Evolutionary conservation across 2,329 filamentous ascomycete species (phyloP).

Genomic region (Trichocomaceae sp.): DNA sequence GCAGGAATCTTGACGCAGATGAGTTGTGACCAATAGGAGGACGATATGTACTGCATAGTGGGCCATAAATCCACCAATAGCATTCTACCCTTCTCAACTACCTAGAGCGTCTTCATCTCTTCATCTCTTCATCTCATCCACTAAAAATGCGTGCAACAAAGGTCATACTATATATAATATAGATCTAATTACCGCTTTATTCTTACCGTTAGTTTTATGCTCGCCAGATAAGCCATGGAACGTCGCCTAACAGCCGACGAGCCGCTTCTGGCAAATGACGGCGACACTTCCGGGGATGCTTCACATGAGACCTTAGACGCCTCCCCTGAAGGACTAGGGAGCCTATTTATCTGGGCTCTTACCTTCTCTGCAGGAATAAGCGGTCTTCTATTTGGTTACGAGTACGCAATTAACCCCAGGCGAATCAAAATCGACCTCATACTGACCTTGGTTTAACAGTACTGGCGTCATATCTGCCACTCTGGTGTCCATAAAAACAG

Average conservation of each 20-base stretch:
- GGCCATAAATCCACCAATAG: not conserved
- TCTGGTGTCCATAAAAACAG: constrained; percentile 49
- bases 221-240: constrained; percentile 1
- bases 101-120: not conserved
- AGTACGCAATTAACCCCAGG: constrained; percentile 34
- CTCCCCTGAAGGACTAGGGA: constrained; percentile 20
- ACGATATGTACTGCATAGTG: not conserved
- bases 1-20: not conserved
- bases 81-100: not conserved
- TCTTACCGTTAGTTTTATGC: not conserved
- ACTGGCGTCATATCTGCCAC: constrained; percentile 58
- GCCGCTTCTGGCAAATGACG: constrained; percentile 9
- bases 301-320: not conserved
- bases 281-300: not conserved
- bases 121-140: not conserved
- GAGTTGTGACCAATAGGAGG: not conserved
- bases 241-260: constrained; percentile 5
- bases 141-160: not conserved
- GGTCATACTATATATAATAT: not conserved
- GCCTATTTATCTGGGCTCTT: constrained; percentile 49
- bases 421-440: not conserved
- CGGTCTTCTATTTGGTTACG: constrained; percentile 56
- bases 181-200: not conserved
- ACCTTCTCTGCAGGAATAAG: constrained; percentile 53
- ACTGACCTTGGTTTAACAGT: constrained; percentile 24